phyloP scores from a whole-genome alignment of 495 filamentous ascomycete genomes.

The Trichocladium uniseriatum region DNA sequence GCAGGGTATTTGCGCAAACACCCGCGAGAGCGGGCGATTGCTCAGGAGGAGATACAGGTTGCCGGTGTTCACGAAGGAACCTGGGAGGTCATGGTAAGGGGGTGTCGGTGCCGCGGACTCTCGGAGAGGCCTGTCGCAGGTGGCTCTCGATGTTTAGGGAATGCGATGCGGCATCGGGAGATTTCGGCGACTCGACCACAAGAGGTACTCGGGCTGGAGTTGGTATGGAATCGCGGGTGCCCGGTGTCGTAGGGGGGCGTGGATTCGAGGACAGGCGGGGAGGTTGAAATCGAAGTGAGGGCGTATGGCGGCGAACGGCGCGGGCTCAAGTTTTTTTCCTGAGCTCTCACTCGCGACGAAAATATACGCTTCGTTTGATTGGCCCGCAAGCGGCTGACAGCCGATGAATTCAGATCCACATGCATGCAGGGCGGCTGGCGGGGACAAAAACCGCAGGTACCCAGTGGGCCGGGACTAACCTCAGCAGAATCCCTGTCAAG shows the following conservation, averaged over 20 bases:
- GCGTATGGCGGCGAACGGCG: no score
- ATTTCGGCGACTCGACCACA: not conserved
- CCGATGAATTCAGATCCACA: no score
- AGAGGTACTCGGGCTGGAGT: not conserved
- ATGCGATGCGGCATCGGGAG: slow-evolving; percentile 12
- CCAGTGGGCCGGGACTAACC: no score
- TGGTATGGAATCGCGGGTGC: not conserved
- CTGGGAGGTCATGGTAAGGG: slow-evolving; percentile 26
- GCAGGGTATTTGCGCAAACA: slow-evolving; percentile 43
- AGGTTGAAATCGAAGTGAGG: not conserved
- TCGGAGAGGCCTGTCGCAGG: slow-evolving; percentile 9
- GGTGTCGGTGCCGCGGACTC: slow-evolving; percentile 6
- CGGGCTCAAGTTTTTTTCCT: not conserved
- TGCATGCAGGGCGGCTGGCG: no score
- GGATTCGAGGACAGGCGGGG: not conserved
- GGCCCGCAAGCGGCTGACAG: not conserved
- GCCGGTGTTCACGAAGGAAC: slow-evolving; percentile 23
- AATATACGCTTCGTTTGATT: slow-evolving; percentile 3
- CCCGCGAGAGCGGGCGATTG: slow-evolving; percentile 41
- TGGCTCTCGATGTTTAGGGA: slow-evolving; percentile 12
- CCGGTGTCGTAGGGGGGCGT: no score
- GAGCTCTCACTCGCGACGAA: not conserved
- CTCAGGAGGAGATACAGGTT: slow-evolving; percentile 36
- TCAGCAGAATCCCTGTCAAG: no score
- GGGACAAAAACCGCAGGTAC: no score